Evolutionary conservation across 2,329 filamentous ascomycete species (phyloP).

Genomic region (Colletotrichum siamense): DNA sequence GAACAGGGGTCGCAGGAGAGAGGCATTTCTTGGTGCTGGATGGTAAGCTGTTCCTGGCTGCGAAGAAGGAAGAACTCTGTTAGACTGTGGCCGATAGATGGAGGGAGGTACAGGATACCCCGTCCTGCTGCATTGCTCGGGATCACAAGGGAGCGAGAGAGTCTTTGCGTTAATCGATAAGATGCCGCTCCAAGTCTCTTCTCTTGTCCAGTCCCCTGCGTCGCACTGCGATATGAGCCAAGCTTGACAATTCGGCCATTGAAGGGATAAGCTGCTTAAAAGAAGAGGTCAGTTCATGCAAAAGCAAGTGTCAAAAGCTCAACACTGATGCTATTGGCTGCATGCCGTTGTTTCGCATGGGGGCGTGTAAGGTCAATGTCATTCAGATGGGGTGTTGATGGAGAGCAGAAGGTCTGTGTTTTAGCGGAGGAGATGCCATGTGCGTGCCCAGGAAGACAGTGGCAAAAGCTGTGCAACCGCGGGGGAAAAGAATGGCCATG

Average conservation of each 20-base stretch:
- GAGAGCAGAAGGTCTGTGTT: constrained; percentile 10
- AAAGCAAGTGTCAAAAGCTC: constrained; percentile 9
- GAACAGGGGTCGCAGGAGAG: constrained; percentile 1
- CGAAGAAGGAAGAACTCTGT: constrained; percentile 3
- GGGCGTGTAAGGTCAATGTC: constrained; percentile 13
- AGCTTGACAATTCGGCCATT: neutral
- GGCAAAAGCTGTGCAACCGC: constrained; percentile 13
- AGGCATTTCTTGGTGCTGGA: constrained; percentile 10
- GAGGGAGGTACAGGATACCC: constrained; percentile 11
- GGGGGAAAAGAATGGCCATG: neutral
- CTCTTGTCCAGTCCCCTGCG: neutral
- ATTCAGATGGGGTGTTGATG: neutral
- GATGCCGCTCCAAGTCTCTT: constrained; percentile 5
- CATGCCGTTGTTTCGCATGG: constrained; percentile 12
- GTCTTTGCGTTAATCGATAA: constrained; percentile 21
- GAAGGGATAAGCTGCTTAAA: constrained; percentile 7
- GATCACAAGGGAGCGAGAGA: constrained; percentile 2
- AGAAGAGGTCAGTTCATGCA: constrained; percentile 12
- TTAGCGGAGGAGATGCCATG: constrained; percentile 16
- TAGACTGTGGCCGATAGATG: constrained; percentile 12
- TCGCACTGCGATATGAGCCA: neutral
- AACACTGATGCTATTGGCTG: constrained; percentile 8
- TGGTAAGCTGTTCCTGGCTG: constrained; percentile 1
- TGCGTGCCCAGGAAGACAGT: constrained; percentile 16
- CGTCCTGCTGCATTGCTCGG: constrained; percentile 8